These are phyloP conservation scores for Dichomitus squalens DNA, from an alignment of 1,284 basidiomycete genomes.

Conservation along the genomic window DNA sequence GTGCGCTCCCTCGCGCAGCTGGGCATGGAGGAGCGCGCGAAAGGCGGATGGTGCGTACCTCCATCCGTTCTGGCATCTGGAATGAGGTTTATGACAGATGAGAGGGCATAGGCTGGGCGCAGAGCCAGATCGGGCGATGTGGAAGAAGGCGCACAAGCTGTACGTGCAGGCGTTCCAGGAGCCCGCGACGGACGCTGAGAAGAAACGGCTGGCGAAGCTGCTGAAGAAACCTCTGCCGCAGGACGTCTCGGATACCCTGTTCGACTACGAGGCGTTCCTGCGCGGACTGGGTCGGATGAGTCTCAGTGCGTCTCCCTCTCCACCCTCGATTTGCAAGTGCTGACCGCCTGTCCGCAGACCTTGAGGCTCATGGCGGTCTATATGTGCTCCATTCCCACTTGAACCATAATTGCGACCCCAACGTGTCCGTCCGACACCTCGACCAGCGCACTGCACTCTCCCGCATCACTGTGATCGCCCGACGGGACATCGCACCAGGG, in stretches of 20 bases:
- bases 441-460: conserved; percentile 65
- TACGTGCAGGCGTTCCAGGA: conserved; percentile 61
- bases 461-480: conserved; percentile 74
- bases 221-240: conserved; percentile 58
- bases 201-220: conserved; percentile 59
- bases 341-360: conserved; percentile 47
- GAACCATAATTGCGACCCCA: conserved; percentile 84
- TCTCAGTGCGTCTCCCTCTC: conserved; percentile 60
- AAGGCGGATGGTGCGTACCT: conserved; percentile 49
- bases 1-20: conserved; percentile 58
- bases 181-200: conserved; percentile 48
- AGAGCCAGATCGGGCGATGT: conserved; percentile 61
- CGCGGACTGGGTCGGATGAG: conserved; percentile 80
- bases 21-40: conserved; percentile 67
- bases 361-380: conserved; percentile 86
- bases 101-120: conserved; percentile 31
- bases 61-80: background rate
- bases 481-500: conserved; percentile 61
- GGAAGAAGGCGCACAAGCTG: conserved; percentile 62
- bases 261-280: conserved; percentile 76
- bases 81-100: background rate
- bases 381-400: conserved; percentile 87
- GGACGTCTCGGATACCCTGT: conserved; percentile 59
- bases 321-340: background rate
- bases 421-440: conserved; percentile 72